Evolutionary conservation across 1,284 basidiomycete species (phyloP), one percentile per base, ranked within the genome.

Genomic region (Pseudozyma sp.): DNA sequence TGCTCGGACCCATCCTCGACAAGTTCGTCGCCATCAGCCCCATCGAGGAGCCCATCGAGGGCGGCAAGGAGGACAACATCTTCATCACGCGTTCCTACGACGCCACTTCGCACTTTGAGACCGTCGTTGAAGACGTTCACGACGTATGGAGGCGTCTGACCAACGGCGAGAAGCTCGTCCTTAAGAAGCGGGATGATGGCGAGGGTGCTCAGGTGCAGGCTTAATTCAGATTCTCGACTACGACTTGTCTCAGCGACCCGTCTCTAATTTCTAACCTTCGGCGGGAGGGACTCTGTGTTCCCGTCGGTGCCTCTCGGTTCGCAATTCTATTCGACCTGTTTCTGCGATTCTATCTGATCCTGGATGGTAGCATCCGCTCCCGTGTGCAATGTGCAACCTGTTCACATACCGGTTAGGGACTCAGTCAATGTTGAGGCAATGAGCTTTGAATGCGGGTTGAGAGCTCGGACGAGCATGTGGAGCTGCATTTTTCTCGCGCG

Each of bases 1-100:
- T 99, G 43, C 90, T 99, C 47, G 97, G 97, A 8, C 90, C 92
- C 43, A 94, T 99, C 81, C 89, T 92, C 81, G 95, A 99, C 85
- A 98, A 99, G 94, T 99, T 99, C 86, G 89, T 99, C 64, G 91
- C 91, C 31, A 91, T 98, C 77, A 89, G 91, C 11, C 90, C 94
- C 33, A 86, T 97, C 54, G 98, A 96, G 87, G 92, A 91, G 54
- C 95, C 97, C 8, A 93, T 94, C 9, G 88, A 92, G 37, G 87
- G 89, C 47, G 97, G 97, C 61, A 85, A 84, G 61, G 88, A 89
- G 48, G 93, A 95, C 87, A 92, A 94, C 81, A 92, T 99, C 84
- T 99, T 93, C 87, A 91, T 99, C 87, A 98, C 97, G 62, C 92
- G 92, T 64, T 97, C 94, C 7, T 98, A 98, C 86, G 97, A 99